Conservation (phyloP, 2,329 filamentous ascomycete genomes). For the Beauveria rudraprayagi region DNA sequence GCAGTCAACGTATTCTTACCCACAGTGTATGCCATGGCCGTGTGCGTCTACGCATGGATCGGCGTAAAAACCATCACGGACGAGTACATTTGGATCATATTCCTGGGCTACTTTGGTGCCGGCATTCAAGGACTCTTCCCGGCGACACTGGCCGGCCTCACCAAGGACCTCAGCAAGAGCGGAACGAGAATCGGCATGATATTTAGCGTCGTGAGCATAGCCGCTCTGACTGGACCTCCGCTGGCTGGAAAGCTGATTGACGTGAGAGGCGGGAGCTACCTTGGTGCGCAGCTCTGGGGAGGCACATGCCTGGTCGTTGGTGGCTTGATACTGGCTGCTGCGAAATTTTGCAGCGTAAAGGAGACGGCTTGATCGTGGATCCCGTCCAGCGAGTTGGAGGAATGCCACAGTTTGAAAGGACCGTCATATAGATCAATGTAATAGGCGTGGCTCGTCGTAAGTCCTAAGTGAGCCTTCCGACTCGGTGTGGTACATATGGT, state of each 20-base stretch:
- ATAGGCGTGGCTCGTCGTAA: too few species aligned
- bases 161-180: slow-evolving; percentile 42
- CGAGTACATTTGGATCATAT: slow-evolving; percentile 52
- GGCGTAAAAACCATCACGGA: slow-evolving; percentile 30
- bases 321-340: slow-evolving; percentile 30
- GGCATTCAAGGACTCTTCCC: slow-evolving; percentile 61
- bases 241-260: slow-evolving; percentile 44
- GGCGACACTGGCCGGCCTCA: slow-evolving; percentile 38
- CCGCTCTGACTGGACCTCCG: slow-evolving; percentile 45
- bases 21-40: slow-evolving; percentile 36
- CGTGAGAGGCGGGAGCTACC: slow-evolving; percentile 34
- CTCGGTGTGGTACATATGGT: too few species aligned
- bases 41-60: slow-evolving; percentile 45
- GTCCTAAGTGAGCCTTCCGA: too few species aligned
- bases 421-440: too few species aligned
- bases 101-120: slow-evolving; percentile 58
- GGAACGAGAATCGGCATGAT: slow-evolving; percentile 53
- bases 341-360: slow-evolving; percentile 26
- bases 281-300: slow-evolving; percentile 44
- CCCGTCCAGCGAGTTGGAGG: too few species aligned
- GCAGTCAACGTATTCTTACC: slow-evolving; percentile 49
- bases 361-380: slow-evolving; percentile 11
- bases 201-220: slow-evolving; percentile 48
- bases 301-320: slow-evolving; percentile 38
- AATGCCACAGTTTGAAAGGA: too few species aligned